These are phyloP conservation scores for Lantana camara DNA, from an alignment of 257 asterid genomes.

Conservation along the genomic window DNA sequence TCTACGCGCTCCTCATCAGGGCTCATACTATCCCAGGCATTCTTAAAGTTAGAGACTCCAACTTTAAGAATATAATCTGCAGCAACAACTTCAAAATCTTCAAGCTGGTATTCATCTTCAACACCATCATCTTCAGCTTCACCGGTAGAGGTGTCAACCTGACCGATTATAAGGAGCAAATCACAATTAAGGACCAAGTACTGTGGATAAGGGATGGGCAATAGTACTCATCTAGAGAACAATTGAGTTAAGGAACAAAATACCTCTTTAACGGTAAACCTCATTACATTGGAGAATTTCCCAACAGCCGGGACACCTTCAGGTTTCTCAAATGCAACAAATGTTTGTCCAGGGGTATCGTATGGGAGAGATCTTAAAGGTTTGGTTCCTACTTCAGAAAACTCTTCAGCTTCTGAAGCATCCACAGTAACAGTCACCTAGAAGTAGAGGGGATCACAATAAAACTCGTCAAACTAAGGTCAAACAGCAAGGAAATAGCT, in stretches of 20 bases:
- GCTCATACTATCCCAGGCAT: constrained; percentile 80
- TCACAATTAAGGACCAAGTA: not conserved
- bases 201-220: not conserved
- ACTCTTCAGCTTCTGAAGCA: constrained; percentile 87
- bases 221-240: not conserved
- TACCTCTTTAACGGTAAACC: constrained; percentile 86
- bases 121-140: constrained; percentile 79
- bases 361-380: constrained; percentile 72
- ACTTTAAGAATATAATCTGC: constrained; percentile 75
- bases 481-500: not conserved
- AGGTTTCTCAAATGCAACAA: constrained; percentile 86
- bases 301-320: constrained; percentile 88
- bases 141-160: constrained; percentile 82
- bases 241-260: constrained; percentile 5
- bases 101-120: constrained; percentile 82
- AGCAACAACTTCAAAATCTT: constrained; percentile 73
- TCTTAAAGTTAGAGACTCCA: constrained; percentile 78
- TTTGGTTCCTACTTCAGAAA: constrained; percentile 71
- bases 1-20: constrained; percentile 63
- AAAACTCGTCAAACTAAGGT: constrained; percentile 3
- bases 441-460: constrained; percentile 29
- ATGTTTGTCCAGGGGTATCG: constrained; percentile 79
- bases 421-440: constrained; percentile 83
- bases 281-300: constrained; percentile 67
- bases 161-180: constrained; percentile 8